Conservation (phyloP, 371 early-diverging fungal species). For the Rhizomucor pusillus region DNA sequence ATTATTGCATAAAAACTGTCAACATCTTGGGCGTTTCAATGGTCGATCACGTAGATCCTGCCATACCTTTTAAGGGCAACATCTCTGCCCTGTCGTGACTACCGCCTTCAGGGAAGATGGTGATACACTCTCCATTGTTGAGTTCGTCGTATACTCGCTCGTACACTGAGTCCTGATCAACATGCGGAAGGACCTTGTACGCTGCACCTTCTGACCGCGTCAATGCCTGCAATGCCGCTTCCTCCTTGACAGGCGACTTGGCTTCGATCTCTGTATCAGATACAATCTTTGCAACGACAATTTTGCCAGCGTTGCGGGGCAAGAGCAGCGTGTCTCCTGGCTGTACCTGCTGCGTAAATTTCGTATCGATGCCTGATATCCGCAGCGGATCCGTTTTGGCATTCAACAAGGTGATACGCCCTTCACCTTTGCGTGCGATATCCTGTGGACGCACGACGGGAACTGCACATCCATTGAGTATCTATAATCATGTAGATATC, state of each 20-base stretch:
- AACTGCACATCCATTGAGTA: constrained; percentile 41
- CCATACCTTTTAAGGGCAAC: constrained; percentile 83
- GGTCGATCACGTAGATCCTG: not conserved
- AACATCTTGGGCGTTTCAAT: not conserved
- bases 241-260: constrained; percentile 58
- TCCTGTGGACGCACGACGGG: constrained; percentile 90
- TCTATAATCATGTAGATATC: not conserved
- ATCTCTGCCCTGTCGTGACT: constrained; percentile 91
- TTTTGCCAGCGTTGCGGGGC: constrained; percentile 52
- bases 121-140: constrained; percentile 72
- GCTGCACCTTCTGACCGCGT: constrained; percentile 52
- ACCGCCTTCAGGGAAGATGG: too few relatives aligned
- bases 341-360: constrained; percentile 64
- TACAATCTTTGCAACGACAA: constrained; percentile 66
- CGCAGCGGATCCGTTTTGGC: constrained; percentile 57
- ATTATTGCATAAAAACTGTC: not conserved
- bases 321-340: constrained; percentile 58
- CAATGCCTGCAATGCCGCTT: constrained; percentile 54
- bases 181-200: constrained; percentile 76
- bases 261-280: constrained; percentile 75
- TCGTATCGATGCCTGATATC: constrained; percentile 62
- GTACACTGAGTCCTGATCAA: constrained; percentile 85
- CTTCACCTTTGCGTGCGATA: constrained; percentile 63
- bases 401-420: constrained; percentile 61
- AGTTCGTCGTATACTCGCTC: constrained; percentile 72